phyloP scores from a whole-genome alignment of 306 rosid species.

The Mucuna pruriens region DNA sequence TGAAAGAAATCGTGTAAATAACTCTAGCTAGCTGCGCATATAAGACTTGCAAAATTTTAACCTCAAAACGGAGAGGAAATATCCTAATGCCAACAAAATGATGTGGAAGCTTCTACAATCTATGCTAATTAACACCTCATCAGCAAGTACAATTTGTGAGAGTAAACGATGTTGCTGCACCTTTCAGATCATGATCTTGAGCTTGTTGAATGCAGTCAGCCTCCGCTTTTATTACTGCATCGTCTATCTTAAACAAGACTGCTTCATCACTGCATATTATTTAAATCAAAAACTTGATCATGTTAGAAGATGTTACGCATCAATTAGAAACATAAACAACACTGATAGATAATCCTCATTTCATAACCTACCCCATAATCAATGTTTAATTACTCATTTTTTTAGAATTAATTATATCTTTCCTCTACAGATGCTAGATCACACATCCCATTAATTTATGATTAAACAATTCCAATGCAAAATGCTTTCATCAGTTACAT shows the following conservation, averaged over 20 bases:
- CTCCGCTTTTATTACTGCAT: constrained; percentile 51
- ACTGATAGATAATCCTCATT: not conserved
- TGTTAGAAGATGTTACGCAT: constrained; percentile 2
- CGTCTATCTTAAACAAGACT: constrained; percentile 53
- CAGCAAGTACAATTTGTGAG: constrained; percentile 63
- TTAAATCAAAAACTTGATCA: not conserved
- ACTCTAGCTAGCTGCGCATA: constrained; percentile 31
- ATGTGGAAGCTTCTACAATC: constrained; percentile 36
- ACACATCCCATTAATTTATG: not conserved
- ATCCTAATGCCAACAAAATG: constrained; percentile 37
- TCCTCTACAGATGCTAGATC: not conserved
- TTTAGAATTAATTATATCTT: not conserved
- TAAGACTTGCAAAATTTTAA: constrained; percentile 24
- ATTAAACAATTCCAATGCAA: not conserved
- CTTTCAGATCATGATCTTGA: constrained; percentile 72
- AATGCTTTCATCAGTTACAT: not conserved
- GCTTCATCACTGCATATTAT: constrained; percentile 61
- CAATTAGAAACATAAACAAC: not conserved
- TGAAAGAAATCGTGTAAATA: constrained; percentile 25
- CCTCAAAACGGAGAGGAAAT: constrained; percentile 15
- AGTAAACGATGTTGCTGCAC: constrained; percentile 70
- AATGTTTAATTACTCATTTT: not conserved
- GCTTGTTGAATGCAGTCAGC: constrained; percentile 48
- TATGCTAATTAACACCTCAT: constrained; percentile 37
- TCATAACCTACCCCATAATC: not conserved